phyloP scores from a whole-genome alignment of 129 eudicot genomes.

The Flaveria brownii region DNA sequence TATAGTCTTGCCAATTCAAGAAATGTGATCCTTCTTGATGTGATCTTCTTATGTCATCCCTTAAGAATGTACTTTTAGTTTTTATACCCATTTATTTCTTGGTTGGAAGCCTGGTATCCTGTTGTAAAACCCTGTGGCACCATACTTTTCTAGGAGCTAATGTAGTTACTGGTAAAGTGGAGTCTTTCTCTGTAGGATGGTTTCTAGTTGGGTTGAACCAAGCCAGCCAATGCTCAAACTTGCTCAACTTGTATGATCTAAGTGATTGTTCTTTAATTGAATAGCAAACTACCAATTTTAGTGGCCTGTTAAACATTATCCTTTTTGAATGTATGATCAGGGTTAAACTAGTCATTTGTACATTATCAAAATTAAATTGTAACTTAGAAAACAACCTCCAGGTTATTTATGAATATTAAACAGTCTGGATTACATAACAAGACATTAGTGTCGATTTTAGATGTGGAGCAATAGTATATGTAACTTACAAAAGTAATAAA shows the following conservation, averaged over 20 bases:
- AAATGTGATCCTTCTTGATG: not conserved
- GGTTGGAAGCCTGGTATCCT: not conserved
- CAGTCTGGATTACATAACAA: not conserved
- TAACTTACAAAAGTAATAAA: not conserved
- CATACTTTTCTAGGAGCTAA: not conserved
- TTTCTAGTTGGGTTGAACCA: not conserved
- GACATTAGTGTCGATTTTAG: not conserved
- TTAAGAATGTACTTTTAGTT: not conserved
- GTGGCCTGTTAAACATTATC: not conserved
- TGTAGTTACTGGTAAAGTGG: not conserved
- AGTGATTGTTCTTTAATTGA: not conserved
- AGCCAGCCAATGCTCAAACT: slow-evolving; percentile 3
- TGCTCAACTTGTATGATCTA: slow-evolving; percentile 15
- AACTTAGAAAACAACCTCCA: not conserved
- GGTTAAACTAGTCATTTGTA: slow-evolving; percentile 3
- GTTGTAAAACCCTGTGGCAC: not conserved
- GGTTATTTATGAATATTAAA: not conserved
- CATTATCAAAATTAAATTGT: not conserved
- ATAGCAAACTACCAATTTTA: not conserved
- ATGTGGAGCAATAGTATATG: not conserved
- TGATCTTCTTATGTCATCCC: not conserved
- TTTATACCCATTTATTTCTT: not conserved
- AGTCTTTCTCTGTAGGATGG: not conserved
- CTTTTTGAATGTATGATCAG: not conserved
- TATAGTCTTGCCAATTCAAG: not conserved